Conservation (phyloP, 768 basidiomycete species). For the Dictyophora rubrovolvata region DNA sequence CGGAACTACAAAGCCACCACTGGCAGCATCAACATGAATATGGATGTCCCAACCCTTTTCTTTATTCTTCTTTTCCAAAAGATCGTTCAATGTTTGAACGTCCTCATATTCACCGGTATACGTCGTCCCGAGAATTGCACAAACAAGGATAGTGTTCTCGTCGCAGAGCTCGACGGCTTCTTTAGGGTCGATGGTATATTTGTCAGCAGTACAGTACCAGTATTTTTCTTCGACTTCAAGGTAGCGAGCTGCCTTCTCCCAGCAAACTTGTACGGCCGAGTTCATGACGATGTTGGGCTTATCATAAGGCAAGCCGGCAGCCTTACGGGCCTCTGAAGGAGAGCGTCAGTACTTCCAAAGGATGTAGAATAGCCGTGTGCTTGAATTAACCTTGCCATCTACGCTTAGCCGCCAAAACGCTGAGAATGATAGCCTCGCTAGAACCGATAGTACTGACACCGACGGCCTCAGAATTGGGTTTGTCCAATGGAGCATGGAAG, state of each 20-base stretch:
- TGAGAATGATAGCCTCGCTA: conserved; percentile 61
- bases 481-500: conserved; percentile 34
- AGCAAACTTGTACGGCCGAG: conserved; percentile 51
- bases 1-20: conserved; percentile 54
- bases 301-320: conserved; percentile 42
- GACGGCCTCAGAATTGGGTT: conserved; percentile 31
- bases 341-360: conserved; percentile 20
- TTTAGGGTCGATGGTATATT: conserved; percentile 39
- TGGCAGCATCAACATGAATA: conserved; percentile 61
- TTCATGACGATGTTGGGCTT: conserved; percentile 53
- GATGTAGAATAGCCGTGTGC: conserved; percentile 6
- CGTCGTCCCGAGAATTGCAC: conserved; percentile 41
- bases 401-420: conserved; percentile 61
- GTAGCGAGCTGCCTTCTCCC: conserved; percentile 59
- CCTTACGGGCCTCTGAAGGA: conserved; percentile 37
- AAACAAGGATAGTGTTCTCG: conserved; percentile 63
- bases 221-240: conserved; percentile 53
- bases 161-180: conserved; percentile 52
- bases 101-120: conserved; percentile 61
- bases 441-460: conserved; percentile 59
- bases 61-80: conserved; percentile 40
- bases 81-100: conserved; percentile 43
- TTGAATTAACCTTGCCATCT: conserved; percentile 39
- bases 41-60: conserved; percentile 49
- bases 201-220: conserved; percentile 35